Percentiles rank a stretch among this genome's conserved stretches.
Conservation (phyloP, 2,329 filamentous ascomycete species). For the Eutypella sp. region DNA sequence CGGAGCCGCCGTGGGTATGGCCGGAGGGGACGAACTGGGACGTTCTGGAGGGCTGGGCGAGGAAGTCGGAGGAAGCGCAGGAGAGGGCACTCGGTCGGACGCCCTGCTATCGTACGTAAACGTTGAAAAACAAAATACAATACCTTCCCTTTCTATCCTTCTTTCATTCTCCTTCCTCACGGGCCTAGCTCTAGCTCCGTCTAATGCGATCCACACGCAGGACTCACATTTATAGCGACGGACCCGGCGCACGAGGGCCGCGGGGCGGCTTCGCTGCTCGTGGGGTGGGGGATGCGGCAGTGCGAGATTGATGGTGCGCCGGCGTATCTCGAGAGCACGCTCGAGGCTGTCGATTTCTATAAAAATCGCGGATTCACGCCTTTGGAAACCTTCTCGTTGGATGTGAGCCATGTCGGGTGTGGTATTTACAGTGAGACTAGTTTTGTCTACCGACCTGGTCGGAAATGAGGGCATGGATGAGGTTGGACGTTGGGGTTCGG, state of each 20-base stretch:
- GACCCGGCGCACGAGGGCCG: conserved; percentile 13
- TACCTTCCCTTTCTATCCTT: no score
- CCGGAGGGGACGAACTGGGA: conserved; percentile 16
- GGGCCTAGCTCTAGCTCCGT: no score
- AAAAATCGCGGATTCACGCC: conserved; percentile 14
- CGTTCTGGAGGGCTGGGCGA: conserved; percentile 11
- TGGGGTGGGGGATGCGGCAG: conserved; percentile 18
- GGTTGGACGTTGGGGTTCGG: no score
- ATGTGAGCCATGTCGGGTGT: neutral
- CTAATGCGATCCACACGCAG: conserved; percentile 5
- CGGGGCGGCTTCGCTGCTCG: conserved; percentile 18
- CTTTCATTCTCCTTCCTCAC: neutral
- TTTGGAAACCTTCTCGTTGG: conserved; percentile 11
- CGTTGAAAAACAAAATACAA: no score
- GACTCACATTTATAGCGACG: conserved; percentile 20
- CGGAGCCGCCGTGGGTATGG: conserved; percentile 20
- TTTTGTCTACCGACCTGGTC: no score
- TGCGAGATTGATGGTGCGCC: conserved; percentile 5
- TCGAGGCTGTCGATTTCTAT: conserved; percentile 20
- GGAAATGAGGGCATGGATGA: no score
- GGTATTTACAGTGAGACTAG: conserved; percentile 16
- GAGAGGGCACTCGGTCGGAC: conserved; percentile 6
- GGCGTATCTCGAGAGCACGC: conserved; percentile 21
- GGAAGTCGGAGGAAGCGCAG: conserved; percentile 11
- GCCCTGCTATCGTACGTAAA: conserved; percentile 20